Conservation (phyloP, 805 yeast genomes). For the Spathaspora arborariae region DNA sequence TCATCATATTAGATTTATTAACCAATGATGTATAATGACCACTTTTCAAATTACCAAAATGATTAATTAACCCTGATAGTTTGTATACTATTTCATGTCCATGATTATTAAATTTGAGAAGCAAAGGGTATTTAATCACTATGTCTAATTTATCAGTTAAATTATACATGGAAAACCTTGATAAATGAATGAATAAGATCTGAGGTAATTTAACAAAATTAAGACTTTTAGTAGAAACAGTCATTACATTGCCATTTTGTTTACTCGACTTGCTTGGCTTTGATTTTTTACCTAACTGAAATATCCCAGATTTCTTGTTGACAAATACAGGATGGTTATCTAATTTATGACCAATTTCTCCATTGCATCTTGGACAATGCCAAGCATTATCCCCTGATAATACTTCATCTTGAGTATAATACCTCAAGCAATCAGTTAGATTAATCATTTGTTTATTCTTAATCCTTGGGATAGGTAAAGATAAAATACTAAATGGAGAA, state of each 20-base stretch:
- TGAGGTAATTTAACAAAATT: constrained; percentile 34
- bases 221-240: constrained; percentile 21
- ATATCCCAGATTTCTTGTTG: constrained; percentile 31
- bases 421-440: constrained; percentile 59
- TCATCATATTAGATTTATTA: constrained; percentile 42
- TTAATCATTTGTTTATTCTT: constrained; percentile 29
- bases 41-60: constrained; percentile 62
- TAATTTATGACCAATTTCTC: constrained; percentile 11
- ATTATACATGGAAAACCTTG: constrained; percentile 45
- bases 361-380: constrained; percentile 71
- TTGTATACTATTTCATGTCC: constrained; percentile 42
- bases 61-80: constrained; percentile 64
- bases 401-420: constrained; percentile 62
- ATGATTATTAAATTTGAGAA: constrained; percentile 41
- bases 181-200: constrained; percentile 36
- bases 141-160: constrained; percentile 51
- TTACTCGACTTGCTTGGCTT: constrained; percentile 24
- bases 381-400: constrained; percentile 76
- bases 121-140: constrained; percentile 52
- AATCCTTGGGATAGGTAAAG: constrained; percentile 53
- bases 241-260: constrained; percentile 7
- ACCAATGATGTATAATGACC: constrained; percentile 77
- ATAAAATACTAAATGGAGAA: constrained; percentile 57
- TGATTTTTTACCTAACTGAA: constrained; percentile 31
- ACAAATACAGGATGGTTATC: constrained; percentile 38